These are phyloP conservation scores for Chaetomium sp. DNA, from an alignment of 2,329 filamentous ascomycete genomes.

Conservation along the genomic window DNA sequence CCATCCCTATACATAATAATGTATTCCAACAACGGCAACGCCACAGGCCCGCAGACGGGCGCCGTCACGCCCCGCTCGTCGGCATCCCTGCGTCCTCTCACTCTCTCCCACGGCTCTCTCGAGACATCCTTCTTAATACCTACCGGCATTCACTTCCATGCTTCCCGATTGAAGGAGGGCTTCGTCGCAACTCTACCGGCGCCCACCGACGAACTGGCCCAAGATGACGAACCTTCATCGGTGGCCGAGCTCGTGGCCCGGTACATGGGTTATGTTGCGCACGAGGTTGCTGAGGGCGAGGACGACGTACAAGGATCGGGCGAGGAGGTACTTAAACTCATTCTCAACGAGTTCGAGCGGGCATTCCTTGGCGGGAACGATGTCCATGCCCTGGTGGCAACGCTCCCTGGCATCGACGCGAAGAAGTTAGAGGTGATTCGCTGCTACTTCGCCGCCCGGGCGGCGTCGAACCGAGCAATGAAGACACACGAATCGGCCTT, in stretches of 20 bases:
- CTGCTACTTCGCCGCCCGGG: slow-evolving; percentile 88
- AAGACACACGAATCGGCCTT: slow-evolving; percentile 93
- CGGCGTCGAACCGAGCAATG: slow-evolving; percentile 80
- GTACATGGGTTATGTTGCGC: slow-evolving; percentile 87
- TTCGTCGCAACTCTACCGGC: slow-evolving; percentile 84
- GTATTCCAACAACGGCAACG: slow-evolving; percentile 81
- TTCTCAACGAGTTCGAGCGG: slow-evolving; percentile 94
- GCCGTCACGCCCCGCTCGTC: slow-evolving; percentile 95
- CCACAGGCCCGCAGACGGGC: slow-evolving; percentile 86
- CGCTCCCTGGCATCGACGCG: slow-evolving; percentile 82
- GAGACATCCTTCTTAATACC: slow-evolving; percentile 96
- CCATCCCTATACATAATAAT: slow-evolving; percentile 62
- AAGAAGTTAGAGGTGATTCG: slow-evolving; percentile 91
- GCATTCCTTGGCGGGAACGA: slow-evolving; percentile 94
- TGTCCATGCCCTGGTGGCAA: slow-evolving; percentile 84
- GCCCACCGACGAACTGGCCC: slow-evolving; percentile 94
- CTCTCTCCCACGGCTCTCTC: slow-evolving; percentile 88
- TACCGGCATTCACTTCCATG: slow-evolving; percentile 93
- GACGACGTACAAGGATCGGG: slow-evolving; percentile 87
- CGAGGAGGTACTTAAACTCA: slow-evolving; percentile 87
- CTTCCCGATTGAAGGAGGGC: slow-evolving; percentile 87
- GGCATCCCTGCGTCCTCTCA: slow-evolving; percentile 87
- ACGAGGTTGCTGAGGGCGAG: slow-evolving; percentile 88
- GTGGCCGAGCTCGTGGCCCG: slow-evolving; percentile 87
- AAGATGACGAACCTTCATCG: slow-evolving; percentile 98